Evolutionary conservation across 2,329 filamentous ascomycete species (phyloP).

Genomic region (Fusarium sp.): DNA sequence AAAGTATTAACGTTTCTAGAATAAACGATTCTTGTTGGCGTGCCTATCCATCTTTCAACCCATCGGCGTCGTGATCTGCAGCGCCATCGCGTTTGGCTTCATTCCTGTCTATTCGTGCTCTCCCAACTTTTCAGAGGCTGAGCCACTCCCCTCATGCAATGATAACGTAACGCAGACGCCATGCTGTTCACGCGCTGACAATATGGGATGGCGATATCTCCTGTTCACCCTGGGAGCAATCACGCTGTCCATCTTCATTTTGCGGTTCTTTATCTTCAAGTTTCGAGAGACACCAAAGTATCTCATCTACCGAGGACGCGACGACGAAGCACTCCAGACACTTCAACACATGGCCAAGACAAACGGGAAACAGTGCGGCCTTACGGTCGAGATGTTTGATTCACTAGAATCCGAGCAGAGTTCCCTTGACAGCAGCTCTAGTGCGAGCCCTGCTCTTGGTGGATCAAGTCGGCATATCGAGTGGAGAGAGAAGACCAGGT

Average conservation of each 20-base stretch:
- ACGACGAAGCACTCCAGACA: constrained; percentile 60
- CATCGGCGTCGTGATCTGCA: constrained; percentile 64
- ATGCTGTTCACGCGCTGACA: constrained; percentile 54
- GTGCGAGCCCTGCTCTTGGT: constrained; percentile 30
- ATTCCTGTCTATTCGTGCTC: constrained; percentile 63
- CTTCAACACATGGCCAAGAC: constrained; percentile 60
- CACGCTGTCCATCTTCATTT: constrained; percentile 56
- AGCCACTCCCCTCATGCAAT: constrained; percentile 58
- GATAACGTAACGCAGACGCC: constrained; percentile 41
- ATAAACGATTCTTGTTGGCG: constrained; percentile 63
- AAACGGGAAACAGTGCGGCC: constrained; percentile 50
- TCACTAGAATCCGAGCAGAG: constrained; percentile 39
- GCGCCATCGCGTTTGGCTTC: constrained; percentile 64
- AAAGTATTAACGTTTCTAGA: constrained; percentile 19
- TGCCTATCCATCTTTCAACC: constrained; percentile 67
- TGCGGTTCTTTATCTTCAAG: constrained; percentile 61
- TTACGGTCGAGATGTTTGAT: constrained; percentile 54
- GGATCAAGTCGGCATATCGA: constrained; percentile 28
- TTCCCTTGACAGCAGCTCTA: constrained; percentile 31
- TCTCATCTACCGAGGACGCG: constrained; percentile 56
- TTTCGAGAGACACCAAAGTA: constrained; percentile 62
- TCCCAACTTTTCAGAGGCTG: constrained; percentile 60
- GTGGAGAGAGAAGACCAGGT: constrained; percentile 29
- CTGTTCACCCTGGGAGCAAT: constrained; percentile 59
- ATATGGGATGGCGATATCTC: constrained; percentile 65